Evolutionary conservation across 148 eudicot genomes (phyloP), one percentile per base, ranked within the genome.

Genomic region (Polygonum maritimum): DNA sequence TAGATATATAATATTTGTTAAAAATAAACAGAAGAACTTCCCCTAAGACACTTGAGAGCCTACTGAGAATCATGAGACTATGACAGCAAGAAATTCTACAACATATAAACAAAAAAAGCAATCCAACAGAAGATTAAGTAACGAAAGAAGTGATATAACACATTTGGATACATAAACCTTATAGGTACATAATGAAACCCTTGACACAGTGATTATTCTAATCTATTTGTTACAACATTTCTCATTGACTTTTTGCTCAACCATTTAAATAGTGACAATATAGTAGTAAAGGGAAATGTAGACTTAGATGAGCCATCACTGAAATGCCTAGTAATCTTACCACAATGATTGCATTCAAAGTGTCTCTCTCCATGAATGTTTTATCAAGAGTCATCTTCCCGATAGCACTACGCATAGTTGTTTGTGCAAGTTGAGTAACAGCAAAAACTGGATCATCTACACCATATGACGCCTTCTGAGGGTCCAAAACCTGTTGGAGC

Each of bases 291-390:
- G 21, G 33, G 38, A 31, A 8, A 62, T 31, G 38, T 62, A 62
- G 6, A 12, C 19, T 22, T 19, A n/a, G 11, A 33, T 15, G 69
- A 62, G 39, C 39, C 69, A 62, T 62, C 12, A 26, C 69, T 62
- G 38, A 62, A 62, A 11, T 14, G 39, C 40, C 69, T 26, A 33
- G 14, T 63, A 33, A 63, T 63, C 71, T 67, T 75, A 92, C 99
- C 92, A 92, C 97, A 80, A 95, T 95, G 78, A 87, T 88, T n/a
- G 86, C 86, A 85, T 95, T 95, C 18, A 95, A 76, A 18, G 94
- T 89, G 58, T 92, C 94, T 82, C 99, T 88, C 78, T 95, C 99
- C 91, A 90, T 93, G 77, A 95, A 95, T 16, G 94, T 95, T 84
- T 88, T 95, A 81, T 95, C 99, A 67, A 95, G 88, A 14, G 96